Conservation (phyloP, 306 rosid species). For the Delonix regia region DNA sequence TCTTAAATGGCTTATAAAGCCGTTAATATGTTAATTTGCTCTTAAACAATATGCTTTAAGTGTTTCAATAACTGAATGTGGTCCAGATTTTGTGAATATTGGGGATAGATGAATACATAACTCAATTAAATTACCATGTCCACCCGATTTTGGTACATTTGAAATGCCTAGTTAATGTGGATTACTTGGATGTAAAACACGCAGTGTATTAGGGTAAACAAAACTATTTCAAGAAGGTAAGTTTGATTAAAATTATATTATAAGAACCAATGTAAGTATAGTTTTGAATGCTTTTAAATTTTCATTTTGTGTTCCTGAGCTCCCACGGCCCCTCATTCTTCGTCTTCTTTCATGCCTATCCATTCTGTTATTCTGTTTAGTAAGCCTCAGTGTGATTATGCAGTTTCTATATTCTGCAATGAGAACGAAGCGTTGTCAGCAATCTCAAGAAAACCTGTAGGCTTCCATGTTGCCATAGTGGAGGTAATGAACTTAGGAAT, state of each 20-base stretch:
- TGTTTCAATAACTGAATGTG: conserved; percentile 36
- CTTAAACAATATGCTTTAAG: conserved; percentile 14
- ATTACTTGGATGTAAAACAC: conserved; percentile 30
- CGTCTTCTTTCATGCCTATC: conserved; percentile 6
- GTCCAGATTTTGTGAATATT: conserved; percentile 39
- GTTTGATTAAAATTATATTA: conserved; percentile 16
- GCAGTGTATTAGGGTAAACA: neutral
- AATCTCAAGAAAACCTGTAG: conserved; percentile 59
- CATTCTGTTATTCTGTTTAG: conserved; percentile 28
- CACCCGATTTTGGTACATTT: conserved; percentile 38
- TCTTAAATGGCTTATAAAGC: conserved; percentile 34
- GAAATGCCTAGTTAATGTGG: neutral
- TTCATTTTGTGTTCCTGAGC: neutral
- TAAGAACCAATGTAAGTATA: conserved; percentile 14
- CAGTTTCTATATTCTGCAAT: conserved; percentile 67
- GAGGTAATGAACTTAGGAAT: conserved; percentile 57
- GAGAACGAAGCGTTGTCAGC: conserved; percentile 77
- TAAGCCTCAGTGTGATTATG: conserved; percentile 26
- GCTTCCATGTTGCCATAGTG: conserved; percentile 78
- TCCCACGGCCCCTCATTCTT: conserved; percentile 1
- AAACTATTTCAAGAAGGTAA: neutral
- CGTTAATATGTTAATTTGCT: conserved; percentile 5
- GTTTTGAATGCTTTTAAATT: conserved; percentile 6
- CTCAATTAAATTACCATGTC: conserved; percentile 35
- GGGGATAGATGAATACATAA: conserved; percentile 30